phyloP scores from a whole-genome alignment of 306 rosid species.

The Castanea crenata region DNA sequence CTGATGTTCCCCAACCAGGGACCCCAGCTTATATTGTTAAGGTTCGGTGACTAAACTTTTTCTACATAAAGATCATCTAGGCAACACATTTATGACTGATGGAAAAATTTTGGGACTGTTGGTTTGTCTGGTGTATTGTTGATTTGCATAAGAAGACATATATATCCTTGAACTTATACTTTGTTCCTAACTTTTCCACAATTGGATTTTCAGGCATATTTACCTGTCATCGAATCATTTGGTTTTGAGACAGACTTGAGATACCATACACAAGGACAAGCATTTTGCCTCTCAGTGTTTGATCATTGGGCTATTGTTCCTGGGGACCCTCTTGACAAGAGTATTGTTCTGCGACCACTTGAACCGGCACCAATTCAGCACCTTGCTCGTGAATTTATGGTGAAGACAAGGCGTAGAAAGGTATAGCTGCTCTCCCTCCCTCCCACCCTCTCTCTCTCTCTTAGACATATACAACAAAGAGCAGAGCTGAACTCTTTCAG shows the following conservation, averaged over 20 bases:
- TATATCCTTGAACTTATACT: background rate
- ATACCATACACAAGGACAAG: constrained; percentile 98
- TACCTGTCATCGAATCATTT: constrained; percentile 94
- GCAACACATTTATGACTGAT: background rate
- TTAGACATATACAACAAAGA: background rate
- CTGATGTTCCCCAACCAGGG: constrained; percentile 99
- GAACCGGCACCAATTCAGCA: constrained; percentile 99
- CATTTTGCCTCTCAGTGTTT: constrained; percentile 77
- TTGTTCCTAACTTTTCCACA: constrained; percentile 13
- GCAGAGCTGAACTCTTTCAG: background rate
- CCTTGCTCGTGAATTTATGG: constrained; percentile 99
- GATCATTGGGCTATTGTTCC: constrained; percentile 99
- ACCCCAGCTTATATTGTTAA: constrained; percentile 89
- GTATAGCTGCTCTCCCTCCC: constrained; percentile 28
- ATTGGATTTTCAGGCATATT: constrained; percentile 67
- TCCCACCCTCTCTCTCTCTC: background rate
- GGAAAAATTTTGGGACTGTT: background rate
- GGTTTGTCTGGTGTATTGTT: background rate
- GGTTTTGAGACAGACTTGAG: constrained; percentile 98
- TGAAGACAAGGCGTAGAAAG: constrained; percentile 97
- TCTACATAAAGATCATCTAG: background rate
- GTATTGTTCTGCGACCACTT: constrained; percentile 90
- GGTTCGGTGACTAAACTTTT: constrained; percentile 47
- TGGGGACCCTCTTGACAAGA: constrained; percentile 96
- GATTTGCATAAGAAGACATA: too few species aligned